These are phyloP conservation scores for Trypanosoma platydactyli DNA, from an alignment of 208 protist species.

Conservation along the genomic window DNA sequence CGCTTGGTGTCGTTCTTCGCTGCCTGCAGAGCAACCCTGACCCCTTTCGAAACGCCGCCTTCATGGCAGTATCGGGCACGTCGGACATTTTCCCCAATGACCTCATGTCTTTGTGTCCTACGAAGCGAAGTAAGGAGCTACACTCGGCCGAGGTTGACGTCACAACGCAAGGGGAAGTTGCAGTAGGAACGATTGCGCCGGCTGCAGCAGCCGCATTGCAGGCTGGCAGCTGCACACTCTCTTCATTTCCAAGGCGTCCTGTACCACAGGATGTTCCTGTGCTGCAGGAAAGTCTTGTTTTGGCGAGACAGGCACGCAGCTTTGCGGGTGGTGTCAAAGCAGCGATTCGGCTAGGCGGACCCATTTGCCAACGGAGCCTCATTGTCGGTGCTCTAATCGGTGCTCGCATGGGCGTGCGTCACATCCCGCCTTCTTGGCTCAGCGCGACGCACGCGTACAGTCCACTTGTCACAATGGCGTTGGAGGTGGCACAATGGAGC, in stretches of 20 bases:
- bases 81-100: constrained; percentile 56
- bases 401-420: constrained; percentile 58
- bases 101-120: constrained; percentile 26
- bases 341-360: constrained; percentile 52
- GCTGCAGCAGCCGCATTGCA: neutral
- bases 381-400: constrained; percentile 84
- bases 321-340: constrained; percentile 58
- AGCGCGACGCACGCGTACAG: constrained; percentile 68
- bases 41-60: constrained; percentile 63
- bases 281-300: constrained; percentile 55
- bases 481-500: constrained; percentile 81
- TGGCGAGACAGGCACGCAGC: constrained; percentile 44
- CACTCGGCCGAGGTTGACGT: too few species aligned
- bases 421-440: constrained; percentile 70
- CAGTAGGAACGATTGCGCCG: neutral
- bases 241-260: constrained; percentile 26
- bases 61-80: constrained; percentile 51
- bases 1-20: constrained; percentile 65
- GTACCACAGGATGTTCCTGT: constrained; percentile 34
- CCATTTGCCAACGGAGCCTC: constrained; percentile 61
- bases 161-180: neutral
- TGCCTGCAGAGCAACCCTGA: constrained; percentile 82
- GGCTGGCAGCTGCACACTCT: neutral
- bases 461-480: constrained; percentile 58
- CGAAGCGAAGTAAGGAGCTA: too few species aligned